Percentiles rank a stretch among this genome's conserved stretches.
Conservation (phyloP, 2,329 filamentous ascomycete genomes). For the Calonectria fujianensis region DNA sequence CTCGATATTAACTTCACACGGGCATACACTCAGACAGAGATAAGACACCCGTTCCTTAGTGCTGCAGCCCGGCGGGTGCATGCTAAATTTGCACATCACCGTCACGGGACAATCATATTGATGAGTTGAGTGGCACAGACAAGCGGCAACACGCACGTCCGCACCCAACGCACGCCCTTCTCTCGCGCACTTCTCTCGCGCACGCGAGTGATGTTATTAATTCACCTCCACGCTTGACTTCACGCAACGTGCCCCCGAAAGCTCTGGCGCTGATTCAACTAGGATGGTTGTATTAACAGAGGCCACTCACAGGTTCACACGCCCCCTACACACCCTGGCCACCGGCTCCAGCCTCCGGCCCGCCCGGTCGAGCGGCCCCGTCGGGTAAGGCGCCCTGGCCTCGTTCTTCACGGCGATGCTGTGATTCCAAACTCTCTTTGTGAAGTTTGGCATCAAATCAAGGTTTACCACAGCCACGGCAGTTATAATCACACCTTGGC, state of each 20-base stretch:
- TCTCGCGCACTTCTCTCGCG: neutral
- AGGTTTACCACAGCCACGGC: constrained; percentile 13
- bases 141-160: constrained; percentile 19
- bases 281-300: neutral
- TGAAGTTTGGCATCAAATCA: constrained; percentile 8
- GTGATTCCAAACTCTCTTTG: neutral
- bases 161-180: constrained; percentile 9
- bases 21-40: constrained; percentile 19
- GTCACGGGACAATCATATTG: constrained; percentile 26
- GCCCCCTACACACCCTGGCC: constrained; percentile 39
- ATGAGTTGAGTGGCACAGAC: neutral
- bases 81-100: constrained; percentile 31
- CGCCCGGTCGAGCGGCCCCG: constrained; percentile 47
- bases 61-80: neutral
- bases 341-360: constrained; percentile 48
- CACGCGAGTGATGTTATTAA: constrained; percentile 34
- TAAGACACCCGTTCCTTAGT: constrained; percentile 16
- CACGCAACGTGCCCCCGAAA: neutral
- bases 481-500: constrained; percentile 23
- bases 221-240: constrained; percentile 29
- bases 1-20: constrained; percentile 19
- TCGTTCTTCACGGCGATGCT: constrained; percentile 14
- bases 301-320: constrained; percentile 38
- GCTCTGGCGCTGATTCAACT: constrained; percentile 9
- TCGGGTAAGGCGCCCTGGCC: constrained; percentile 49